Evolutionary conservation across 345 rosid genomes (phyloP).

Genomic region (Moricandia arvensis): DNA sequence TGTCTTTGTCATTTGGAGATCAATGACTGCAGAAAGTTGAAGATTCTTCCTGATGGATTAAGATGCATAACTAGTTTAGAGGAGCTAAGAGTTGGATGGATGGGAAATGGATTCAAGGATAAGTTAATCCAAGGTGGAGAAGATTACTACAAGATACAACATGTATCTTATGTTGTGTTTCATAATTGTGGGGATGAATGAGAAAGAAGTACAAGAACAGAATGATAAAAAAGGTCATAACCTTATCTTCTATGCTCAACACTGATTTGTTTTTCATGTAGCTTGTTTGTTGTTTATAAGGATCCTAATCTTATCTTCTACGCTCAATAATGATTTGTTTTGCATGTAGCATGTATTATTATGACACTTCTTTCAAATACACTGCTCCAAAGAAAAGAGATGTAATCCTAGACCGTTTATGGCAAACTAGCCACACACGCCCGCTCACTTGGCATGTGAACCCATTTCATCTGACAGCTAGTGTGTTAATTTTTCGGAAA

Average conservation of each 20-base stretch:
- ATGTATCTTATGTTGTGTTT: slow-evolving; percentile 16
- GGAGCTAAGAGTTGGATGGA: slow-evolving; percentile 13
- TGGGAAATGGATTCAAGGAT: slow-evolving; percentile 25
- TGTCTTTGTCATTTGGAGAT: slow-evolving; percentile 15
- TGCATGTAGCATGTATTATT: no score
- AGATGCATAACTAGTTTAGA: not conserved
- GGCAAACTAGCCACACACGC: no score
- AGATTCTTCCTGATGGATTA: slow-evolving; percentile 22
- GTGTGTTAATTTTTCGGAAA: no score
- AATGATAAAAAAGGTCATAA: not conserved
- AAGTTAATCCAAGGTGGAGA: slow-evolving; percentile 23
- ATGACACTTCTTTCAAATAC: no score
- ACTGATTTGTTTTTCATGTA: not conserved
- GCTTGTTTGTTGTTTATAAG: no score
- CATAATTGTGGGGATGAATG: slow-evolving; percentile 3
- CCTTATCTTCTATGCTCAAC: not conserved
- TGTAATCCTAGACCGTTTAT: no score
- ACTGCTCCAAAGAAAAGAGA: no score
- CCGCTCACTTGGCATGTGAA: no score
- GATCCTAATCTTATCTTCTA: no score
- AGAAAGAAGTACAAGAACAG: not conserved
- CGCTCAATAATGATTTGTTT: no score
- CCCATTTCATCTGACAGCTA: no score
- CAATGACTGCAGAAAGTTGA: slow-evolving; percentile 26
- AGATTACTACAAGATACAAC: slow-evolving; percentile 15